Conservation (phyloP, 768 basidiomycete genomes). For the Suillus subalutaceus region DNA sequence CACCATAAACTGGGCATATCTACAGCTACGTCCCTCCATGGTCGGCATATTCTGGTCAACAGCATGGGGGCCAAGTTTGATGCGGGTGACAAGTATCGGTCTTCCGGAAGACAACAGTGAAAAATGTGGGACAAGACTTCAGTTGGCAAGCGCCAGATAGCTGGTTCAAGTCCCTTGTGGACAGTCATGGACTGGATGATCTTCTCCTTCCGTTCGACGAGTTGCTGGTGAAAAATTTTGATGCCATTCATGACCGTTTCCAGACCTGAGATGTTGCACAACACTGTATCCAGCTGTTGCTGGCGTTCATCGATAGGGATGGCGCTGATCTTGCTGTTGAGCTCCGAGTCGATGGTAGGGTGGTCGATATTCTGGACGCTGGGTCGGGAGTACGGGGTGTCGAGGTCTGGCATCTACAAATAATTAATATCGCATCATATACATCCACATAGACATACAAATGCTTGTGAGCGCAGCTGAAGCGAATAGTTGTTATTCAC, state of each 20-base stretch:
- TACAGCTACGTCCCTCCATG: constrained; percentile 44
- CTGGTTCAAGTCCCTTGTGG: constrained; percentile 16
- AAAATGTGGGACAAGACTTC: constrained; percentile 54
- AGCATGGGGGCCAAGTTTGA: constrained; percentile 36
- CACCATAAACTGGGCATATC: constrained; percentile 46
- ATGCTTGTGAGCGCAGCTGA: not conserved
- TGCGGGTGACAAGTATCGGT: constrained; percentile 28
- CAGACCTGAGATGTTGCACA: constrained; percentile 17
- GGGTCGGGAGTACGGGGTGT: not conserved
- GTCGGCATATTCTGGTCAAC: constrained; percentile 41
- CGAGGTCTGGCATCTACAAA: not conserved
- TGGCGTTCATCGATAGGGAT: constrained; percentile 19
- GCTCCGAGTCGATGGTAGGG: not conserved
- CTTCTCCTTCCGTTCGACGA: no score
- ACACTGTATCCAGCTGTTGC: constrained; percentile 19
- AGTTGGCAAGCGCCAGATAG: constrained; percentile 43
- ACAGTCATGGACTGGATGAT: constrained; percentile 7
- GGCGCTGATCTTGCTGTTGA: constrained; percentile 17
- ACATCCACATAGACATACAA: not conserved
- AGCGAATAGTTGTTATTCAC: not conserved
- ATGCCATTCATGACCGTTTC: constrained; percentile 19
- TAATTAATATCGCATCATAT: not conserved
- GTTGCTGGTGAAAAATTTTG: not conserved
- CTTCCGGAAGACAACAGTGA: constrained; percentile 35
- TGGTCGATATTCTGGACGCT: constrained; percentile 4